Evolutionary conservation across 345 rosid species (phyloP), one percentile per base, ranked within the genome.

Genomic region (Cardamine chenopodiifolia): DNA sequence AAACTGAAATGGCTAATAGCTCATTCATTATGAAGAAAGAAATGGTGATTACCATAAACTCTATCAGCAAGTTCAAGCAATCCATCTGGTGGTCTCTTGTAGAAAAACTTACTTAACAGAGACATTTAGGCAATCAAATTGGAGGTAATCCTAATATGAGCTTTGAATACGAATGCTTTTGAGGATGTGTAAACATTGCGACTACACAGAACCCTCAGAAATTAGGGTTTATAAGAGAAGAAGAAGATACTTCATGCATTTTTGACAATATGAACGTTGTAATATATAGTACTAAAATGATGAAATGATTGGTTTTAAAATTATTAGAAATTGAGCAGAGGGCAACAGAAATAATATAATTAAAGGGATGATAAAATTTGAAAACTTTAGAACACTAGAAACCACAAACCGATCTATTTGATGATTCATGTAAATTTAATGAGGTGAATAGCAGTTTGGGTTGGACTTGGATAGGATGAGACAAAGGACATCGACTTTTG

Each of bases 61-160:
- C 99, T 87, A 23, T 95, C 99, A 50, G 90, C 92, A 74, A 95
- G 86, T 73, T 91, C 97, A 78, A 95, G 97, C 82, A 95, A 82
- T 2, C 99, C 99, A 85, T 95, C 97, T 10, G 97, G 97, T 17
- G 99, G 99, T 75, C 99, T 84, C 80, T 72, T 86, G 85, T 88
- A 88, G 64, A 95, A 95, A 65, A 95, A 95, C 66, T 97, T 84
- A 84, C 99, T 89, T 23, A 95, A 81, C 7, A 92, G 90, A 19
- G 97, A 87, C 99, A 95, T 95, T 54, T 68, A 40, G 26, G 31
- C 10, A 17, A 76, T 62, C 15, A 44, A 68, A 69, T 53, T 44
- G 42, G 18, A 69, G 1, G 15, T 17, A 44, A 62, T 6, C 22
- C 4, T 5, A 62, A 53, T 50, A 54, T 22, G 40, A 20, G 26